Percentiles rank a stretch among this genome's conserved stretches.
These are phyloP conservation scores for Phialocephala subalpina DNA, from an alignment of 2,329 filamentous ascomycete species.

Conservation along the genomic window DNA sequence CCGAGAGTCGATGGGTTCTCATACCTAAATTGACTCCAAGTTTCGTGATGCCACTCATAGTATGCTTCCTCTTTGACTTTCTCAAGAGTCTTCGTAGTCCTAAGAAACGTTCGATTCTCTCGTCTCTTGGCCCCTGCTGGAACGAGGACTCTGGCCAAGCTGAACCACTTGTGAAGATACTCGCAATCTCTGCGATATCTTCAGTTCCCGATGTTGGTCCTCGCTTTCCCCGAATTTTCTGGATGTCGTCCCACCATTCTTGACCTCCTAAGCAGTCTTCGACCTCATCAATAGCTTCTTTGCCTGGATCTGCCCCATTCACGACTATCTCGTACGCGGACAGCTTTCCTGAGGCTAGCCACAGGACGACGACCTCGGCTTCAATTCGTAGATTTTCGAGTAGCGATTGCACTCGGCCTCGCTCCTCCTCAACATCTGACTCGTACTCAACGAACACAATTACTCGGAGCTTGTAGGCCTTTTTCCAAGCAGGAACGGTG, in stretches of 20 bases:
- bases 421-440: slow-evolving; percentile 81
- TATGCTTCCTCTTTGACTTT: slow-evolving; percentile 55
- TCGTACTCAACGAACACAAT: slow-evolving; percentile 92
- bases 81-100: slow-evolving; percentile 69
- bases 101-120: slow-evolving; percentile 54
- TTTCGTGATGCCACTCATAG: slow-evolving; percentile 47
- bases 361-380: slow-evolving; percentile 81
- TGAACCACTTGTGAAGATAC: slow-evolving; percentile 49
- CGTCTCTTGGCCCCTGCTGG: slow-evolving; percentile 56
- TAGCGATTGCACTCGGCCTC: slow-evolving; percentile 73
- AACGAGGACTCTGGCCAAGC: slow-evolving; percentile 62
- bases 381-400: slow-evolving; percentile 84
- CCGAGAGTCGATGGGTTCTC: slow-evolving; percentile 74
- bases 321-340: slow-evolving; percentile 81
- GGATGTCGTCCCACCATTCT: slow-evolving; percentile 84
- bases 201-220: slow-evolving; percentile 47
- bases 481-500: slow-evolving; percentile 83
- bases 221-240: slow-evolving; percentile 56
- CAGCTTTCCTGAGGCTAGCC: slow-evolving; percentile 77
- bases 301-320: slow-evolving; percentile 68
- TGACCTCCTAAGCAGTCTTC: slow-evolving; percentile 73
- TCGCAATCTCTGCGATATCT: slow-evolving; percentile 52
- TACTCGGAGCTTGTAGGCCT: slow-evolving; percentile 75
- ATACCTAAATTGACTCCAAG: slow-evolving; percentile 76
- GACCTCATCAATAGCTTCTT: slow-evolving; percentile 66